A percentile compares a stretch with the other conserved stretches of the same genome.
Evolutionary conservation across 306 rosid genomes (phyloP).

Genomic region (Echinosophora koreensis): DNA sequence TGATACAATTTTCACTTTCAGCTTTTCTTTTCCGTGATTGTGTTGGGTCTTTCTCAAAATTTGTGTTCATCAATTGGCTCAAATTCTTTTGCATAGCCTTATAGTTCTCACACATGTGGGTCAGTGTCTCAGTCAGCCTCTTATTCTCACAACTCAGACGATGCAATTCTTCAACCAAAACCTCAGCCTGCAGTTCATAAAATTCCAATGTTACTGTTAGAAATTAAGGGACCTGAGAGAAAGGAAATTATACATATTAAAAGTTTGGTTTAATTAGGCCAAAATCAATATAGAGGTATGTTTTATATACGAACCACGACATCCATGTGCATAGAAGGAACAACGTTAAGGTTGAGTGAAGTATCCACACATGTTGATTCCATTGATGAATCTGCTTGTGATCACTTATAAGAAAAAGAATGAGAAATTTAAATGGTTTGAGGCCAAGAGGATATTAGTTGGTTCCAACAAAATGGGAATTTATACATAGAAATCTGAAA

Average conservation of each 20-base stretch:
- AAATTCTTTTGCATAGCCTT: slow-evolving; percentile 55
- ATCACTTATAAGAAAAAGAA: background rate
- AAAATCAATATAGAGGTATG: background rate
- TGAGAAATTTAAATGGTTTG: slow-evolving; percentile 11
- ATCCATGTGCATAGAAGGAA: slow-evolving; percentile 40
- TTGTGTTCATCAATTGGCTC: slow-evolving; percentile 25
- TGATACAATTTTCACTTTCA: slow-evolving; percentile 41
- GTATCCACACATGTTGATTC: slow-evolving; percentile 54
- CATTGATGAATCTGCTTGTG: slow-evolving; percentile 38
- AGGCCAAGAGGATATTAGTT: background rate
- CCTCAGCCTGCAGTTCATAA: slow-evolving; percentile 18
- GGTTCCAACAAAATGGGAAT: background rate
- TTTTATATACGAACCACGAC: slow-evolving; percentile 44
- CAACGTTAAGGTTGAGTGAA: slow-evolving; percentile 70
- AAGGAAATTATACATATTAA: background rate
- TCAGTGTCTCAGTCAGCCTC: slow-evolving; percentile 62
- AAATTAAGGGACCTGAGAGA: background rate
- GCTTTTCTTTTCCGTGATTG: slow-evolving; percentile 63
- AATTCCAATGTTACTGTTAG: background rate
- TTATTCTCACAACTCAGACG: slow-evolving; percentile 69
- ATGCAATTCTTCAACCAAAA: slow-evolving; percentile 59
- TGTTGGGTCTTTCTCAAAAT: slow-evolving; percentile 36
- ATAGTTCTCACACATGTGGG: slow-evolving; percentile 55
- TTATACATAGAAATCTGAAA: slow-evolving; percentile 6
- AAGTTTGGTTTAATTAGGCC: no score